A percentile compares a stretch with the other conserved stretches of the same genome.
Conservation (phyloP, 768 basidiomycete species). For the Dendrothele bispora region DNA sequence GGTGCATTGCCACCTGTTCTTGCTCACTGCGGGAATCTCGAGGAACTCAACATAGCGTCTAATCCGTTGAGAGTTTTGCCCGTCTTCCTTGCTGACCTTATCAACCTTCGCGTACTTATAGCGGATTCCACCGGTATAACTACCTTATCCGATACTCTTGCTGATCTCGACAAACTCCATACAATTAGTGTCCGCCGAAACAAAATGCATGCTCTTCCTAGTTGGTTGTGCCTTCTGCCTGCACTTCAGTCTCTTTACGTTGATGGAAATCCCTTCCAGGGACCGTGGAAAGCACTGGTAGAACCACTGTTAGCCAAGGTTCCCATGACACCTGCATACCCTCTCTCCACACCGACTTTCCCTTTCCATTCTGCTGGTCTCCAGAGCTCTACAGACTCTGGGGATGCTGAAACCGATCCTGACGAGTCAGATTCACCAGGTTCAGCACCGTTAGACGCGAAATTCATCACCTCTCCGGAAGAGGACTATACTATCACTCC, state of each 20-base stretch:
- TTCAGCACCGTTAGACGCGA: slow-evolving; percentile 28
- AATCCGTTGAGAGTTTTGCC: slow-evolving; percentile 95
- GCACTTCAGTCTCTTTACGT: slow-evolving; percentile 83
- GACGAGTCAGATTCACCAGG: slow-evolving; percentile 60
- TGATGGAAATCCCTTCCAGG: slow-evolving; percentile 96
- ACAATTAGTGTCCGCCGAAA: slow-evolving; percentile 89
- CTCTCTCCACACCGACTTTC: slow-evolving; percentile 63
- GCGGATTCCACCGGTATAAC: slow-evolving; percentile 88
- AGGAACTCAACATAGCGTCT: slow-evolving; percentile 91
- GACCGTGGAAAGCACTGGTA: slow-evolving; percentile 88
- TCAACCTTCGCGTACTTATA: slow-evolving; percentile 81
- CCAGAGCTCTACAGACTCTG: slow-evolving; percentile 29
- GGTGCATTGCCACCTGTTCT: slow-evolving; percentile 82
- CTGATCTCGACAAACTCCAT: slow-evolving; percentile 76
- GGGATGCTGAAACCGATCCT: slow-evolving; percentile 45
- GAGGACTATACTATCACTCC: slow-evolving; percentile 78
- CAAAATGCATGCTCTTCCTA: slow-evolving; percentile 84
- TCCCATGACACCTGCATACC: slow-evolving; percentile 60
- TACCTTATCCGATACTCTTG: slow-evolving; percentile 74
- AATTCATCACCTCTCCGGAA: slow-evolving; percentile 35
- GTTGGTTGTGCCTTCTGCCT: slow-evolving; percentile 91
- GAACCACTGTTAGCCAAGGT: slow-evolving; percentile 75
- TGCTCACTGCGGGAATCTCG: slow-evolving; percentile 75
- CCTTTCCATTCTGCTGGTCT: slow-evolving; percentile 49
- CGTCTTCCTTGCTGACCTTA: slow-evolving; percentile 75